Evolutionary conservation across 208 protist genomes (phyloP), one percentile per base, ranked within the genome.

Genomic region (Crithidia brevicula): DNA sequence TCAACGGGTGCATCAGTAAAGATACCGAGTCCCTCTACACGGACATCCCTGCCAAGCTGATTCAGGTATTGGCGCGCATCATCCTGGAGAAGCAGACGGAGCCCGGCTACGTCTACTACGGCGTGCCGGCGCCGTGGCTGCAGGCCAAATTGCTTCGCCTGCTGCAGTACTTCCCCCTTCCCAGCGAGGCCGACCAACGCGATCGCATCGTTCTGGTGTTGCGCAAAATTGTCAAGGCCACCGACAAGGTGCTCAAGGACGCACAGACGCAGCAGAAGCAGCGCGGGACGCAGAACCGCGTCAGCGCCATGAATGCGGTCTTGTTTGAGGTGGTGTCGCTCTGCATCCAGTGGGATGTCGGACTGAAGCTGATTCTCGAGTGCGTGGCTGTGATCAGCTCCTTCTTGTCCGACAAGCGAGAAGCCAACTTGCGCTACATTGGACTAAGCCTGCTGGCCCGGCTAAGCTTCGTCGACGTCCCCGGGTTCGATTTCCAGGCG

Each of bases 131-230:
- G 20, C 99, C 99, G 40, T 99, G 99, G 98, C 86, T 99, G 25
- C 98, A 99, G 87, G 89, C 98, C 34, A 99, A 99, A 77, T 68
- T 97, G n/a, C 84, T 99, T 18, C 93, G 96, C 33, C 86, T 99
- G 31, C 83, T 99, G 27, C 97, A 98, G 70, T 92, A 95, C 61
- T 99, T 98, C 72, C 93, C 97, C 20, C 57, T 85, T 7, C 97
- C 98, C 23, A 62, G 67, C 18, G 94, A 97, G 27, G 45, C 30
- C 8, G 53, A 65, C 43, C 68, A 83, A 46, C 78, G 72, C 47
- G 77, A 86, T 51, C 80, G 79, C 43, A 79, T 87, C 18, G 67
- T 87, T 28, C n/a, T 77, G 45, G 77, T 97, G 15, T 61, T 98
- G 50, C 85, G 74, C 27, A 89, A 89, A 54, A 90, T 98, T 51